Percentiles rank a stretch among this genome's conserved stretches.
These are phyloP conservation scores for Lachancea sp. DNA, from an alignment of 805 yeast species.

Conservation along the genomic window DNA sequence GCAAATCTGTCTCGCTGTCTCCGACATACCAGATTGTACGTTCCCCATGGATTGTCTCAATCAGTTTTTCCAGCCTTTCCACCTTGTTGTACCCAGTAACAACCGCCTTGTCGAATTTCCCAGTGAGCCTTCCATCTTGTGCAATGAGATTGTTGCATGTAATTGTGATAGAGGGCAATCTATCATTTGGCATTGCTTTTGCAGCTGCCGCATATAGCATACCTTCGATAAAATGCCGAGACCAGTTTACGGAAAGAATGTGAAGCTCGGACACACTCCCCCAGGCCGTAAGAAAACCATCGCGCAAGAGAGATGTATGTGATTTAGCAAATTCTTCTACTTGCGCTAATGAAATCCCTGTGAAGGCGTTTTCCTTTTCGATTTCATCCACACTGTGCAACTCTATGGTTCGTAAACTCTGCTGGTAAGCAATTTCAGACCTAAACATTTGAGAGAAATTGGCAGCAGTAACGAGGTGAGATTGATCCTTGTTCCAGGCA, in stretches of 20 bases:
- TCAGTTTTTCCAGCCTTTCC: conserved; percentile 10
- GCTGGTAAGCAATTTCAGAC: conserved; percentile 19
- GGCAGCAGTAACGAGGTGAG: conserved; percentile 6
- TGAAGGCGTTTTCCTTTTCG: conserved; percentile 15
- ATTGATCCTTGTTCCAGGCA: neutral
- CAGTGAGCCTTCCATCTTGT: conserved; percentile 16
- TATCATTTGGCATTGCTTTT: conserved; percentile 2
- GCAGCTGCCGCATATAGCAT: conserved; percentile 11
- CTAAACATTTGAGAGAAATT: conserved; percentile 15
- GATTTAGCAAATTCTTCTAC: conserved; percentile 12
- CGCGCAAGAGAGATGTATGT: conserved; percentile 1
- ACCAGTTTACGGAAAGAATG: conserved; percentile 31
- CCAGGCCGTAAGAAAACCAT: conserved; percentile 7
- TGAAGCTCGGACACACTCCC: conserved; percentile 11
- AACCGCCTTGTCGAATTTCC: conserved; percentile 20
- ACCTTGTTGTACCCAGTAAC: conserved; percentile 29
- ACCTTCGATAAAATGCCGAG: conserved; percentile 23
- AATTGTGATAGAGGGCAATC: conserved; percentile 11
- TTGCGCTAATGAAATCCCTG: conserved; percentile 15
- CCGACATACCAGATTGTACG: conserved; percentile 27
- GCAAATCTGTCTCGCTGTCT: conserved; percentile 31
- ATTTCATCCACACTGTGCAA: conserved; percentile 23
- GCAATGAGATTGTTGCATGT: conserved; percentile 23
- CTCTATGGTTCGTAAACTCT: conserved; percentile 17
- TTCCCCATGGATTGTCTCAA: conserved; percentile 3